A percentile compares a stretch with the other conserved stretches of the same genome.
These are phyloP conservation scores for Trypanosoma platydactyli DNA, from an alignment of 208 protist species.

Conservation along the genomic window DNA sequence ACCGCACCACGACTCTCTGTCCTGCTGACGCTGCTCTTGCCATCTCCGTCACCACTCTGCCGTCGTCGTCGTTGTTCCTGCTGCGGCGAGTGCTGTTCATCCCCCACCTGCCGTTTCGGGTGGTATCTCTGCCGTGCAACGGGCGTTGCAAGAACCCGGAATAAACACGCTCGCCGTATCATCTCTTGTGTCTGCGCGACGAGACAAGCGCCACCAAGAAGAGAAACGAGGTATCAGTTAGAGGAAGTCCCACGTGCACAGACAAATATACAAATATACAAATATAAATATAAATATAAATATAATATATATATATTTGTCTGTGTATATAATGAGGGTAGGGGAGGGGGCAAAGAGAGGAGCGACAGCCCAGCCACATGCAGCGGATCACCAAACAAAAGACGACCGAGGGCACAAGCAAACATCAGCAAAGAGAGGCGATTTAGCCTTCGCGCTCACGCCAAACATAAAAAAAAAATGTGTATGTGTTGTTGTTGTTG, in stretches of 20 bases:
- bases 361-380: too few species aligned
- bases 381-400: too few species aligned
- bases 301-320: too few species aligned
- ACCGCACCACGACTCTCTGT: too few species aligned
- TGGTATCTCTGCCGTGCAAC: slow-evolving; percentile 9
- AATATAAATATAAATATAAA: slow-evolving; percentile 16
- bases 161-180: slow-evolving; percentile 10
- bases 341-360: too few species aligned
- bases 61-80: not conserved
- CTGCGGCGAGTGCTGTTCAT: not conserved
- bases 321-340: too few species aligned
- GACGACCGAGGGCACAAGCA: too few species aligned
- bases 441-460: too few species aligned
- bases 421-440: too few species aligned
- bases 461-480: too few species aligned
- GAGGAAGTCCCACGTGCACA: not conserved
- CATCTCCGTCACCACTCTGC: not conserved
- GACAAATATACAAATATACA: slow-evolving; percentile 7
- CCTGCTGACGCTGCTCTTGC: too few species aligned
- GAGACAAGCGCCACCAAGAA: not conserved
- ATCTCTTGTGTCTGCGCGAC: not conserved
- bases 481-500: too few species aligned
- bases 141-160: not conserved
- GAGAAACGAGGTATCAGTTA: not conserved
- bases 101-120: not conserved